Conservation (phyloP, 805 yeast genomes). For the Ogataea nitratoaversa region DNA sequence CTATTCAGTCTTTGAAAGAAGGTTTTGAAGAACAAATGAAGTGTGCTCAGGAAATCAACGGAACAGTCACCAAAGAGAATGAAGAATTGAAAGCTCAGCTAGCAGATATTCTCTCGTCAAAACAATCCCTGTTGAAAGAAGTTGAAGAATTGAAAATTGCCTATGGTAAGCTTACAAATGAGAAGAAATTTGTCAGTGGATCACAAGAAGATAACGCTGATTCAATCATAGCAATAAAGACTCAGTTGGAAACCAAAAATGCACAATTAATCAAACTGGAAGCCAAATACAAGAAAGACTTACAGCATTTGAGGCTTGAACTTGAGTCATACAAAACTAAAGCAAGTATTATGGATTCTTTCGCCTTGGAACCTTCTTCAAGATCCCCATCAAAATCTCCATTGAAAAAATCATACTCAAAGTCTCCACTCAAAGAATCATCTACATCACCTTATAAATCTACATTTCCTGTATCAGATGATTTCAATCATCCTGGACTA, state of each 20-base stretch:
- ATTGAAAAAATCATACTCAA: background rate
- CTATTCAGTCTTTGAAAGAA: constrained; percentile 1
- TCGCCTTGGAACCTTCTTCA: constrained; percentile 3
- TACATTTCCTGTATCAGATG: constrained; percentile 2
- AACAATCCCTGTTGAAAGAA: constrained; percentile 2
- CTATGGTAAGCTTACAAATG: background rate
- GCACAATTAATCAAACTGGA: constrained; percentile 6
- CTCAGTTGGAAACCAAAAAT: background rate
- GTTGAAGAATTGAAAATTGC: constrained; percentile 1
- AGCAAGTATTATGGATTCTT: constrained; percentile 12
- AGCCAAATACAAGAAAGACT: constrained; percentile 12
- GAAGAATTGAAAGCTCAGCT: background rate
- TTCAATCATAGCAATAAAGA: background rate
- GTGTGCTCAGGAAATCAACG: background rate
- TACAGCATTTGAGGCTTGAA: constrained; percentile 11
- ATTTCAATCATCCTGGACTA: constrained; percentile 3
- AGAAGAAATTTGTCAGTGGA: background rate
- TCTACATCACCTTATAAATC: constrained; percentile 1
- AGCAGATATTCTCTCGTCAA: constrained; percentile 1
- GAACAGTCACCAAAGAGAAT: background rate
- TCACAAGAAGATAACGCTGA: background rate
- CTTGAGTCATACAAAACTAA: constrained; percentile 19
- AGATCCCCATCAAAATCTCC: constrained; percentile 5
- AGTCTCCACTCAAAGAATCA: constrained; percentile 1
- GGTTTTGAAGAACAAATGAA: constrained; percentile 2